Evolutionary conservation across 163 green algal genomes (phyloP), one percentile per base, ranked within the genome.

Genomic region (Volvox carteri): DNA sequence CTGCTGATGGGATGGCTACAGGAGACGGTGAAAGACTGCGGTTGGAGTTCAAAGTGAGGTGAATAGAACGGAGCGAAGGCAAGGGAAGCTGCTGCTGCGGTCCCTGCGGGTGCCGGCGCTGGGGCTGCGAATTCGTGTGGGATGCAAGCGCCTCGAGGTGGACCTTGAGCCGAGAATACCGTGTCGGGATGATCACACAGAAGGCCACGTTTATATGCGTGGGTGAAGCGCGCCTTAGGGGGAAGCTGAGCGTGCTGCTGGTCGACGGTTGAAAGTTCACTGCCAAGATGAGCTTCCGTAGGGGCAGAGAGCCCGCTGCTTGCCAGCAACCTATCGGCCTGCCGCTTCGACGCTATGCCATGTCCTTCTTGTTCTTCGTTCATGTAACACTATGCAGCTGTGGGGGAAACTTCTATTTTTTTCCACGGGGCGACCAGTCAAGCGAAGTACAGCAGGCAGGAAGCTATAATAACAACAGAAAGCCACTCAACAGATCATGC

Each of bases 151-250:
- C 70, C 39, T 19, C 25, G 11, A 35, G 70, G 39, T 21, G 37
- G 70, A 5, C 33, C 70, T 21, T 30, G 14, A 19, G 8, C 30
- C 39, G 9, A 12, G 11, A 8, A 41, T 28, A 39, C 70, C 70
- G 54, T 41, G 2, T 78, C 70, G 4, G 70, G 18, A 18, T 52
- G 70, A 37, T 78, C 37, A 1, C 16, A 41, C 25, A 86, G 2
- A 2, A 84, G 52, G 5, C 39, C 23, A 6, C 23, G 52, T 37
- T 85, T 85, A 23, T 85, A 56, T 3, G 77, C 77, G 37, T 74
- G 77, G 7, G 77, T 85, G 41, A 58, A 85, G 11, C 77, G 77
- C 35, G 77, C 77, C n/a, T 85, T 85, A 8, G 77, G 77, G n/a
- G 77, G 77, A 41, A 85, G 54, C 52, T 85, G 77, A 30, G 30